phyloP scores from a whole-genome alignment of 805 yeast species.

The Teunomyces panamensis region DNA sequence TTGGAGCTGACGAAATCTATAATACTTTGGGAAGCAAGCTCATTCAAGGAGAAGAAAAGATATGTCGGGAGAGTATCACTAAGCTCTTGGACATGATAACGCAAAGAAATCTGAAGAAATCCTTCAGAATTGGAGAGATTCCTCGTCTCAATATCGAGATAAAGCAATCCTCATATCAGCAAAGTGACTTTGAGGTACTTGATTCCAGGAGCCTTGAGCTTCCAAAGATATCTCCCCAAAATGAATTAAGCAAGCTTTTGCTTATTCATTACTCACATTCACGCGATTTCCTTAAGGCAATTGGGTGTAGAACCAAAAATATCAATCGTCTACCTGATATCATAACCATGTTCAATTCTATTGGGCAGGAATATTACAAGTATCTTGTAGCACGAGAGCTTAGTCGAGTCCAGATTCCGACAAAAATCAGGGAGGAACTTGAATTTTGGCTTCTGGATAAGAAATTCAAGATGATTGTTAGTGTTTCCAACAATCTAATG shows the following conservation, averaged over 20 bases:
- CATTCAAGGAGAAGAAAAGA: not conserved
- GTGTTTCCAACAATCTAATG: conserved; percentile 6
- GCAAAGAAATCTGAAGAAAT: not conserved
- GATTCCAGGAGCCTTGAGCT: not conserved
- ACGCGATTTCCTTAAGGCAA: conserved; percentile 10
- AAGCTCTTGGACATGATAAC: not conserved
- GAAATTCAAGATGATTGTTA: conserved; percentile 14
- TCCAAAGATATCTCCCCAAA: conserved; percentile 2
- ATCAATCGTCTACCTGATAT: conserved; percentile 11
- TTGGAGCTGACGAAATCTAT: not conserved
- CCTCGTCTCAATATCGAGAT: not conserved
- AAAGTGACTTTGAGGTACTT: not conserved
- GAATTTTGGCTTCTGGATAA: conserved; percentile 7
- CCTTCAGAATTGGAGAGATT: not conserved
- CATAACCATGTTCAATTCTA: conserved; percentile 14
- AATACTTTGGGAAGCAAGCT: not conserved
- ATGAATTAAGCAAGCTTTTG: conserved; percentile 7
- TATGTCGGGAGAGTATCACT: not conserved
- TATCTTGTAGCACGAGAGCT: conserved; percentile 7
- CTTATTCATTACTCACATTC: conserved; percentile 13
- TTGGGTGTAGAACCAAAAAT: conserved; percentile 4
- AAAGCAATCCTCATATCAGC: not conserved
- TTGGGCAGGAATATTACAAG: conserved; percentile 15
- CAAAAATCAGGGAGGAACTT: conserved; percentile 8
- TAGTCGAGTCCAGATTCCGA: conserved; percentile 1